Conservation (phyloP, 202 grass and related monocot species). For the Bolboschoenoplectus hybrid region DNA sequence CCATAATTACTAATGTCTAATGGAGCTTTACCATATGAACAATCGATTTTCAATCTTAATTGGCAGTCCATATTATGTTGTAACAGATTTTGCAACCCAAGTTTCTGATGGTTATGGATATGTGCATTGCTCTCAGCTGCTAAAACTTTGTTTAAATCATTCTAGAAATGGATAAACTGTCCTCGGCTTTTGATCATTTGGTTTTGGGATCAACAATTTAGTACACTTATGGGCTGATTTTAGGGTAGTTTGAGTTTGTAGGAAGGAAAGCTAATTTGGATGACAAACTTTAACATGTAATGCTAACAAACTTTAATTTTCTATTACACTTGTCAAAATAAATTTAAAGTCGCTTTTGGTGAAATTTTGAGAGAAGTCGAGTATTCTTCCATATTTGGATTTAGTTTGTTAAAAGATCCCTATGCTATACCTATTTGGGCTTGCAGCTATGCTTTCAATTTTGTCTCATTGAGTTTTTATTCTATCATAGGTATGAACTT, state of each 20-base stretch:
- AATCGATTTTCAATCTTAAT: slow-evolving; percentile 21
- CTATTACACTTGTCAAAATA: not conserved
- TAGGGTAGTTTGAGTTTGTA: not conserved
- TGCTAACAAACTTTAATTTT: not conserved
- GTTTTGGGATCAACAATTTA: not conserved
- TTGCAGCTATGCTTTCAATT: not conserved
- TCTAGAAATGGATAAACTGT: not conserved
- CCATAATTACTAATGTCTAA: not conserved
- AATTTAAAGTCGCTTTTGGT: not conserved
- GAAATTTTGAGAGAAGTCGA: not conserved
- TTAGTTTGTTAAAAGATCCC: not conserved
- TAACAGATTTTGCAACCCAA: not conserved
- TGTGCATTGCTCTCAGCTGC: not conserved
- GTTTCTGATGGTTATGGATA: slow-evolving; percentile 9
- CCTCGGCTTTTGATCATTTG: not conserved
- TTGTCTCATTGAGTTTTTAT: not conserved
- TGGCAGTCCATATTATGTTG: not conserved
- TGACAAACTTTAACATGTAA: not conserved
- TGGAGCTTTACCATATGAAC: not conserved
- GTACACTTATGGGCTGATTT: not conserved
- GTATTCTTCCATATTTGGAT: not conserved
- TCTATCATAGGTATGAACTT: slow-evolving; percentile 72
- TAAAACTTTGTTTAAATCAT: not conserved
- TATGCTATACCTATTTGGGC: slow-evolving; percentile 9
- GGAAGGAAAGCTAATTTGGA: not conserved